Evolutionary conservation across 805 yeast genomes (phyloP), one percentile per base, ranked within the genome.

Genomic region (Tetrapisispora iriomotensis): DNA sequence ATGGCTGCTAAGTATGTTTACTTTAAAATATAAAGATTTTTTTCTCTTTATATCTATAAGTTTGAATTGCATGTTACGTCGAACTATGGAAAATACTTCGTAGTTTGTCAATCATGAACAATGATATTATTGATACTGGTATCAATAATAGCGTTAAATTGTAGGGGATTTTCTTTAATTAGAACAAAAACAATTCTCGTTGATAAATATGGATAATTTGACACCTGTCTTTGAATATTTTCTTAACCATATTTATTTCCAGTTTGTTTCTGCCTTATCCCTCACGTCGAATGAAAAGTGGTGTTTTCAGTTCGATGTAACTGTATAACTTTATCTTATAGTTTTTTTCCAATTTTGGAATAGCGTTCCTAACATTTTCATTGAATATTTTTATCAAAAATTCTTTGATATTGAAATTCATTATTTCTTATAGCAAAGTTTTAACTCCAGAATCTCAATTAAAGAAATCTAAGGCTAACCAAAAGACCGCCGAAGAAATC

Each of bases 371-470:
- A 15, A 27, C 17, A 25, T 22, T 18, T 35, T 28, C 10, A 24
- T 27, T 21, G 21, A 18, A 32, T 28, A 37, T 26, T 37, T 25
- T 34, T 44, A 32, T 48, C 45, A 45, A 48, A 44, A 45, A 32
- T 32, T 24, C 25, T 32, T 29, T 22, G 36, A 35, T 33, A 29
- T 34, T 18, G 24, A 29, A 28, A 29, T 22, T 43, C 23, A 43
- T 38, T 15, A 15, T 28, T 43, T 40, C 32, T 33, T 46, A 42
- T 50, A 64, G 67, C 57, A 58, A 68, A 60, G 56, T 68, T 56
- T 62, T 67, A 51, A 67, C 67, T 51, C 94, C 94, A 77, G 94
- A 83, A 78, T 70, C 92, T 65, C 81, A 79, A 67, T 70, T 79
- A 69, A 83, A 83, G 79, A 79, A 81, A 75, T 67, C 80, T 60